phyloP scores from a whole-genome alignment of 1,139 yeast species.

The Yamadazyma oceani region DNA sequence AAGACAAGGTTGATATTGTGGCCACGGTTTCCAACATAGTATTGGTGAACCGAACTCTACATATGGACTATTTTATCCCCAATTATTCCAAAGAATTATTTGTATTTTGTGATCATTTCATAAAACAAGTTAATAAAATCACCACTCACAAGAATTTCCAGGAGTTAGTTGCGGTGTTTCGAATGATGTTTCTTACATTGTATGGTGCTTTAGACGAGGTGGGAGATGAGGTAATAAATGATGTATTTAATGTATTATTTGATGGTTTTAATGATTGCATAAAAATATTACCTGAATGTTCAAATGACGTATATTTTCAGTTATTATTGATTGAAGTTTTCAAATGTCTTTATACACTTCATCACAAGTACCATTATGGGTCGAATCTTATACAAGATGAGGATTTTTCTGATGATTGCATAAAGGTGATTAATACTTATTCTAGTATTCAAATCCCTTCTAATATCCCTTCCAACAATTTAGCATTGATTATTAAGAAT shows the following conservation, averaged over 20 bases:
- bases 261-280: constrained; percentile 18
- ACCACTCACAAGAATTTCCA: constrained; percentile 13
- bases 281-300: constrained; percentile 5
- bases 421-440: constrained; percentile 12
- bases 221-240: constrained; percentile 11
- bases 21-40: constrained; percentile 23
- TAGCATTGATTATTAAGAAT: constrained; percentile 15
- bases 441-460: constrained; percentile 1
- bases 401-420: constrained; percentile 15
- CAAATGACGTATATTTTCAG: constrained; percentile 9
- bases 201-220: constrained; percentile 21
- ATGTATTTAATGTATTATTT: constrained; percentile 16
- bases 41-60: constrained; percentile 26
- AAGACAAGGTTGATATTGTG: constrained; percentile 20
- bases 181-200: constrained; percentile 28
- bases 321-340: constrained; percentile 26
- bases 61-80: constrained; percentile 21
- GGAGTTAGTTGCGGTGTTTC: constrained; percentile 24
- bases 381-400: constrained; percentile 13
- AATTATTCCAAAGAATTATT: constrained; percentile 19
- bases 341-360: constrained; percentile 27
- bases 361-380: constrained; percentile 22
- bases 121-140: constrained; percentile 4
- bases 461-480: background rate
- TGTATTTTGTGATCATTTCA: constrained; percentile 16